These are phyloP conservation scores for Podila minutissima DNA, from an alignment of 192 early-diverging fungal genomes.

Conservation along the genomic window DNA sequence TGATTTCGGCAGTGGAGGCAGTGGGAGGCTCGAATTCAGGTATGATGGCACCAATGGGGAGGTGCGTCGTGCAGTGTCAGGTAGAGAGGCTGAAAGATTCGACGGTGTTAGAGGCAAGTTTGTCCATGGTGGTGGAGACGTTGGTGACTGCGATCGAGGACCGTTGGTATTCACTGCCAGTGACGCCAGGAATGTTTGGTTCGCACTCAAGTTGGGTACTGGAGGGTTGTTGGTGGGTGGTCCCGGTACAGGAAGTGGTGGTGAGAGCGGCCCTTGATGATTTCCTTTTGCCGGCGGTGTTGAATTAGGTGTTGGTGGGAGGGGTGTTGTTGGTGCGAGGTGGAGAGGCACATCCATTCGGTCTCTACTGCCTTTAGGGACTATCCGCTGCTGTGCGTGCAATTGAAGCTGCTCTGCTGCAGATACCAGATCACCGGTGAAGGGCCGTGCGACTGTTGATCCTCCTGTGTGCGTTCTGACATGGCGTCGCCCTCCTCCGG, in stretches of 20 bases:
- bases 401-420: constrained; percentile 12
- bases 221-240: not conserved
- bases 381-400: constrained; percentile 3
- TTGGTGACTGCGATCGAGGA: not conserved
- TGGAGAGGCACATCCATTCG: not conserved
- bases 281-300: not conserved
- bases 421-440: constrained; percentile 9
- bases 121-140: not conserved
- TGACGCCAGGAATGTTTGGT: not conserved
- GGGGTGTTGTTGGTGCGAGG: not conserved
- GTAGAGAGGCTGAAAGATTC: not conserved
- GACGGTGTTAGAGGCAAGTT: not conserved
- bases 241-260: not conserved
- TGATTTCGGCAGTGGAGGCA: not conserved
- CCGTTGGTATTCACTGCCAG: not conserved
- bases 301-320: not conserved
- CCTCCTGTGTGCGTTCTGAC: not conserved
- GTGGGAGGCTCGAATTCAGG: not conserved
- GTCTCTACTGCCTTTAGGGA: not conserved
- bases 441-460: not conserved
- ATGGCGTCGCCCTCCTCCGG: not conserved
- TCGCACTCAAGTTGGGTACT: not conserved
- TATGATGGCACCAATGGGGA: not conserved
- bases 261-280: not conserved
- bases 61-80: not conserved